Evolutionary conservation across 805 yeast species (phyloP).

Genomic region (Wickerhamomyces mucosus): DNA sequence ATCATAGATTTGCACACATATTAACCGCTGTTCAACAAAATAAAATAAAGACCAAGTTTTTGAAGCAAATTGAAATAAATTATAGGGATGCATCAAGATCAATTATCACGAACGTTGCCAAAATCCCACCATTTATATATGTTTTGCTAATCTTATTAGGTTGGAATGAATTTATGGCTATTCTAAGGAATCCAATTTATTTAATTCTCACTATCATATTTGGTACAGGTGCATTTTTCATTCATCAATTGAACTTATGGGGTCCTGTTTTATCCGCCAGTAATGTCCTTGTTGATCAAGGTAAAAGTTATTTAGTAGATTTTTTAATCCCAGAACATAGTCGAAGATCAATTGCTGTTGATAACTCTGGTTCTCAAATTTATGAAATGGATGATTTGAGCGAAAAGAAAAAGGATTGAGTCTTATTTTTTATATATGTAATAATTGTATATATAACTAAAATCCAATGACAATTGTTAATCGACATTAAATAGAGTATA

Average conservation of each 20-base stretch:
- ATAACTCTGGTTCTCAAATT: too few species aligned
- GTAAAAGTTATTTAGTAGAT: slow-evolving; percentile 46
- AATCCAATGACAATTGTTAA: too few species aligned
- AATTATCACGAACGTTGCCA: slow-evolving; percentile 63
- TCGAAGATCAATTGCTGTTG: slow-evolving; percentile 8
- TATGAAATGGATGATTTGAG: slow-evolving; percentile 25
- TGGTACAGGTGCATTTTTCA: slow-evolving; percentile 54
- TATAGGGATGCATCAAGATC: slow-evolving; percentile 87
- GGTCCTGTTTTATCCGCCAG: slow-evolving; percentile 63
- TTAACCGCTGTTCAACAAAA: slow-evolving; percentile 48
- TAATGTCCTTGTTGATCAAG: slow-evolving; percentile 46
- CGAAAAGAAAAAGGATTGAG: slow-evolving; percentile 10
- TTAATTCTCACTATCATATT: slow-evolving; percentile 50
- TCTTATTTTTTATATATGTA: too few species aligned
- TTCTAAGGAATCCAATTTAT: slow-evolving; percentile 78
- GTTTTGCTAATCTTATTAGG: slow-evolving; percentile 67
- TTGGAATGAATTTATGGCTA: slow-evolving; percentile 91
- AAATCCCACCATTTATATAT: slow-evolving; percentile 80
- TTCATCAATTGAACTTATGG: slow-evolving; percentile 63
- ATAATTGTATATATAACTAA: too few species aligned
- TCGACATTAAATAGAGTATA: too few species aligned
- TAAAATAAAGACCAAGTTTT: slow-evolving; percentile 48
- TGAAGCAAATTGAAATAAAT: slow-evolving; percentile 67
- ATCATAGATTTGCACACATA: slow-evolving; percentile 44
- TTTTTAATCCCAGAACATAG: slow-evolving; percentile 42